Evolutionary conservation across 2,329 filamentous ascomycete species (phyloP), one percentile per base, ranked within the genome.

Genomic region (Bisporella sp.): DNA sequence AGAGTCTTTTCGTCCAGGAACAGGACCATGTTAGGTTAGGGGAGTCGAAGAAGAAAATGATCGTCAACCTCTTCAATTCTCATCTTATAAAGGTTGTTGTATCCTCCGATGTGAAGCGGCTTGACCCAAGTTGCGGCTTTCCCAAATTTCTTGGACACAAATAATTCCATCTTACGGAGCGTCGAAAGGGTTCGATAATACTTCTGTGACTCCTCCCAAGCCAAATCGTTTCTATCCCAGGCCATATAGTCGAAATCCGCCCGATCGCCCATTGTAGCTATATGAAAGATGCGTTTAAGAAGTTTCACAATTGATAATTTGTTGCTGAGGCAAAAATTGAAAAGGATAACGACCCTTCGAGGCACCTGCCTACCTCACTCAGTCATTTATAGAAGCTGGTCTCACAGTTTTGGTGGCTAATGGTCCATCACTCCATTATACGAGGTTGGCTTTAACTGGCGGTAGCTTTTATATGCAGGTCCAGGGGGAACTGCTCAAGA

Each of bases 201-300:
- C 50, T 49, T 54, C 43, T 53, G 47, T 44, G 54, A 49, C 41
- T 49, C 32, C 39, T 56, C 55, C 49, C 46, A 57, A 4, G 43
- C 53, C 32, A 56, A 51, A 40, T 60, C 57, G 41, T 53, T 59
- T 41, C 43, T 54, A 42, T 60, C 57, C 58, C 57, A 60, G 6
- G 49, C 57, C 28, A 57, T 13, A 32, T 57, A 49, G 39, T 60
- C 57, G n/a, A 56, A 49, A 29, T 59, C 35, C 52, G 44, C 51
- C 49, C 49, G 29, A 29, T 52, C 13, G 33, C 40, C 46, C 42
- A 53, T 53, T 42, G 9, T 42, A 13, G 13, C 40, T 42, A n/a
- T n/a, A n/a, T n/a, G n/a, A n/a, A n/a, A n/a, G 33, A 7, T 37
- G 33, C n/a, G n/a, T n/a, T n/a, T n/a, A n/a, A n/a, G n/a, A n/a